A percentile compares a stretch with the other conserved stretches of the same genome.
phyloP scores from a whole-genome alignment of 371 early-diverging fungal genomes.

The Lichtheimia ramosa region DNA sequence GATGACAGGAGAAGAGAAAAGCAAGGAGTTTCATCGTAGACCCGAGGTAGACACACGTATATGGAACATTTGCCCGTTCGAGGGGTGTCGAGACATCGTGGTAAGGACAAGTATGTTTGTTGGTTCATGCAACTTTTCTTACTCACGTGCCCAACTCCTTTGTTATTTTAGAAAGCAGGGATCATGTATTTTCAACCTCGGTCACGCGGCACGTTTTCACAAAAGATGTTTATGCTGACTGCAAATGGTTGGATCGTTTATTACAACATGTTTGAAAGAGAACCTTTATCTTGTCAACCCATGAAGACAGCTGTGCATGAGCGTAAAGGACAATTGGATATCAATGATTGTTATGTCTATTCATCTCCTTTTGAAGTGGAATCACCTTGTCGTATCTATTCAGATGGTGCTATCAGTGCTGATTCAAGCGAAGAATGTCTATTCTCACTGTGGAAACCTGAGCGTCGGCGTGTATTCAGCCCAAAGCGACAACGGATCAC shows the following conservation, averaged over 20 bases:
- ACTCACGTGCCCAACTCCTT: neutral
- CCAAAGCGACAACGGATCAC: slow-evolving; percentile 23
- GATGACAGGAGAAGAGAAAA: slow-evolving; percentile 18
- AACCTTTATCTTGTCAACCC: slow-evolving; percentile 25
- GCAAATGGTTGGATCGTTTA: slow-evolving; percentile 49
- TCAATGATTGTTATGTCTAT: slow-evolving; percentile 55
- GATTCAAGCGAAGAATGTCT: slow-evolving; percentile 53
- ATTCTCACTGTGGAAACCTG: slow-evolving; percentile 61
- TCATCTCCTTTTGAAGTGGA: slow-evolving; percentile 23
- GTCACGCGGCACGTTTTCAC: slow-evolving; percentile 45
- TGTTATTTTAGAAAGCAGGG: slow-evolving; percentile 51
- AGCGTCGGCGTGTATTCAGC: slow-evolving; percentile 37
- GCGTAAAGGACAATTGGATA: slow-evolving; percentile 41
- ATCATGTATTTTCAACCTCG: slow-evolving; percentile 53
- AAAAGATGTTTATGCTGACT: slow-evolving; percentile 53
- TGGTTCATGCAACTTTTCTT: neutral
- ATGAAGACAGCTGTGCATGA: slow-evolving; percentile 32
- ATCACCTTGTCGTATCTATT: slow-evolving; percentile 43
- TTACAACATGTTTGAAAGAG: slow-evolving; percentile 46
- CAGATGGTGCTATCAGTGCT: slow-evolving; percentile 47
- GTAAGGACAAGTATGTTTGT: slow-evolving; percentile 15
- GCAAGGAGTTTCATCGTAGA: slow-evolving; percentile 15
- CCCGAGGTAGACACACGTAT: slow-evolving; percentile 43
- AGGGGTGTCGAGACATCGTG: slow-evolving; percentile 41
- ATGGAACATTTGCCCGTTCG: slow-evolving; percentile 57